Evolutionary conservation across 306 rosid species (phyloP), one percentile per base, ranked within the genome.

Genomic region (Abrus pulchellus): DNA sequence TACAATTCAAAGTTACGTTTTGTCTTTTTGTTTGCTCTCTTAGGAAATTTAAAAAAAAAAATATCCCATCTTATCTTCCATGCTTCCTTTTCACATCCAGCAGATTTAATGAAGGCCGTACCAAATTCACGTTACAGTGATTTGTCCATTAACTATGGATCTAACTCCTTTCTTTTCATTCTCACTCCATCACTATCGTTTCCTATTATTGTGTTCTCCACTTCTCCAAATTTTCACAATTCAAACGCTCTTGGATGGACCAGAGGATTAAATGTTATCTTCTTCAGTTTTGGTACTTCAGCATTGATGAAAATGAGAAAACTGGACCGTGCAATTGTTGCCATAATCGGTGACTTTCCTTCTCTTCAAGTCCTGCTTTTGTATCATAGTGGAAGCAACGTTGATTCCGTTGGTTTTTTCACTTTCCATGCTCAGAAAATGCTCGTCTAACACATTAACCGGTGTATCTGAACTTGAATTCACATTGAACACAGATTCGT

Each of bases 391-490:
- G 8, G 83, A 14, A 47, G 80, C 67, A 29, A 68, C 64, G 80
- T 64, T 68, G 27, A 34, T 63, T 7, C 70, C 85, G 32, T 75
- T 68, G 72, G 89, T 86, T 62, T 56, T 88, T 73, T 84, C 97
- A 90, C 93, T 92, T 49, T 91, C 97, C 32, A 89, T 84, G 87
- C 97, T 89, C 44, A 90, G 83, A 83, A 91, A 93, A 63, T 83
- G 87, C 48, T 86, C 92, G 81, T 95, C 99, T 40, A 95, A 85
- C 69, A 95, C 99, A 87, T 91, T 93, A 44, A 78, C 88, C 49
- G 96, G 84, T 32, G 99, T 93, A 41, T 70, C 88, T 6, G 92
- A 84, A 81, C 97, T 91, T 52, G 90, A 79, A 76, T 81, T 85
- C 44, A 66, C 69, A 43, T 82, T 93, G 14, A 84, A 68, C 55